Evolutionary conservation across 345 rosid genomes (phyloP), one percentile per base, ranked within the genome.

Genomic region (Noccaea bulbosa): DNA sequence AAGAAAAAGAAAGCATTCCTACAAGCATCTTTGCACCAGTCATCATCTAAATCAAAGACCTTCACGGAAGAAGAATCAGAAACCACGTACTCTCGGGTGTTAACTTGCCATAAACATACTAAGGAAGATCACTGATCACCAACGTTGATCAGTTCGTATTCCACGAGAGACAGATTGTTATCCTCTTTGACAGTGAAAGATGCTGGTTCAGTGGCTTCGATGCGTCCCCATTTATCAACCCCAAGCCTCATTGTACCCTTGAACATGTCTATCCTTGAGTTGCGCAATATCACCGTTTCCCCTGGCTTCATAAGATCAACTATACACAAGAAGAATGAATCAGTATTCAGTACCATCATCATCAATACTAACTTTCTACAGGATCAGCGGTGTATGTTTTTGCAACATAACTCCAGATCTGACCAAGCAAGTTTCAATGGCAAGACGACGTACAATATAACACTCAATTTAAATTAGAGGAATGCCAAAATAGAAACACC

Each of bases 241-340:
- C 94, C 92, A 30, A 93, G 85, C 91, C 98, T 87, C 98, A 93
- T 93, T 8, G 94, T 83, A n/a, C 97, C 83, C 80, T 93, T 93
- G 83, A 93, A 93, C 98, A 93, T 91, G 73, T 87, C 96, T 46
- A 93, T 89, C 89, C 90, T 93, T 1, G 98, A 93, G 71, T 93
- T 93, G 0, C 96, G 88, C 57, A 93, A 76, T 35, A 86, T 89
- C 50, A 93, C 85, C 1, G 97, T 91, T 33, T 80, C 62, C 1
- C 91, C 97, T 0, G 83, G 78, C 70, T 79, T 75, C 94, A 93
- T 77, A 0, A 93, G 43, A 38, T 93, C 98, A 63, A 89, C 98
- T 91, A 81, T 11, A 70, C 48, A 32, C 33, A 75, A 39, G 5
- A 11, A 44, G 7, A 1, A 20, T 11, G 9, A 33, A 37, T 9